Percentiles rank a stretch among this genome's conserved stretches.
These are phyloP conservation scores for Dendrobium catenatum DNA, from an alignment of 106 monocot genomes.

Conservation along the genomic window DNA sequence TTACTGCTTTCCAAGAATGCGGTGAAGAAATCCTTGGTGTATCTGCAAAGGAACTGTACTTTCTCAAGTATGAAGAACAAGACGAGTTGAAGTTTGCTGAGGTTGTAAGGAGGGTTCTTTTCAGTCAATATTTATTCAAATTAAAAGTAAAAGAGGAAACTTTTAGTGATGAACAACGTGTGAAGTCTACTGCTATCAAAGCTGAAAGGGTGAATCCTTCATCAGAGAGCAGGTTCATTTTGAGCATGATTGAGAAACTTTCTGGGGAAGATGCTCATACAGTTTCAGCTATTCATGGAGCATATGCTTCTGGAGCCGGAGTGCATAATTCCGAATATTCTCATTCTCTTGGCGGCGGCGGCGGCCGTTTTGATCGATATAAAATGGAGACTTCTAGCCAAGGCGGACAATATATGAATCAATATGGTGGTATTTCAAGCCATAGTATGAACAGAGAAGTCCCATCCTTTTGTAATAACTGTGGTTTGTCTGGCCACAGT, in stretches of 20 bases:
- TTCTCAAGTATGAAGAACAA: conserved; percentile 63
- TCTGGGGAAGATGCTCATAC: conserved; percentile 25
- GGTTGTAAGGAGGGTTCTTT: conserved; percentile 41
- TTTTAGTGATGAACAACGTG: conserved; percentile 67
- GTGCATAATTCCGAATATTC: too few species aligned
- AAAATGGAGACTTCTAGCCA: conserved; percentile 8
- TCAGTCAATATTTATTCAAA: conserved; percentile 62
- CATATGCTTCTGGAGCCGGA: too few species aligned
- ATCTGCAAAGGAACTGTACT: conserved; percentile 60
- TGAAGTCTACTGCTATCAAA: conserved; percentile 58
- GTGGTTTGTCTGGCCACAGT: conserved; percentile 38
- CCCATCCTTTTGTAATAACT: conserved; percentile 26
- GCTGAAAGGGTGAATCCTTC: conserved; percentile 61
- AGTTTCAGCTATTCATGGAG: too few species aligned
- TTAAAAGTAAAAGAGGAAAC: conserved; percentile 80
- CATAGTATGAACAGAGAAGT: conserved; percentile 6
- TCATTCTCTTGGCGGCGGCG: too few species aligned
- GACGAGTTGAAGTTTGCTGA: conserved; percentile 65
- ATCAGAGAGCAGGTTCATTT: conserved; percentile 49
- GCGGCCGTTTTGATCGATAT: not conserved
- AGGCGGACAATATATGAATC: conserved; percentile 5
- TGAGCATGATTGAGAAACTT: conserved; percentile 50
- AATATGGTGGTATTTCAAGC: conserved; percentile 12
- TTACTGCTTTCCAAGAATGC: conserved; percentile 76
- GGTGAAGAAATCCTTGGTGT: conserved; percentile 69